Conservation (phyloP, 225 moss, liverwort and hornwort species). For the Marchantia paleacea region DNA sequence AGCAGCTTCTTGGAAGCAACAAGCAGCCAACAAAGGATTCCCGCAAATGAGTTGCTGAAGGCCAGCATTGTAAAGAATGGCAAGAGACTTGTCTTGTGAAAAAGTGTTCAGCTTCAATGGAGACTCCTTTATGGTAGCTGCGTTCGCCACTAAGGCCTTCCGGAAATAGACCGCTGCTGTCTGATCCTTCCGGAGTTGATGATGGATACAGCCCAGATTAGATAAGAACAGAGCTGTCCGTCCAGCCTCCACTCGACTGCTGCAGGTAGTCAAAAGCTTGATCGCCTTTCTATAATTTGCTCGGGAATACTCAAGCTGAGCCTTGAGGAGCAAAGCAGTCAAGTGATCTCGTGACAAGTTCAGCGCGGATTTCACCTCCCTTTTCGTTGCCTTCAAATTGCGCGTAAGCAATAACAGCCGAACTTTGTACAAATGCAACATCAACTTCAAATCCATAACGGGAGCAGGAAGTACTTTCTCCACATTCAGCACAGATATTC, state of each 20-base stretch:
- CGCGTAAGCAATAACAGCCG: conserved; percentile 79
- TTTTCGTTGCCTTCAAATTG: conserved; percentile 79
- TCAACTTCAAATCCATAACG: conserved; percentile 78
- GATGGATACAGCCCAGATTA: conserved; percentile 90
- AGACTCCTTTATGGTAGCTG: conserved; percentile 46
- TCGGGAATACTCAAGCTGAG: conserved; percentile 84
- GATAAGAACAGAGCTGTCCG: conserved; percentile 62
- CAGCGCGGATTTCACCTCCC: conserved; percentile 87
- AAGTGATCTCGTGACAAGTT: conserved; percentile 60
- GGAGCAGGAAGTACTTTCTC: conserved; percentile 69
- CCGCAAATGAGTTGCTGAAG: conserved; percentile 88
- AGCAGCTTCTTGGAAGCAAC: conserved; percentile 85
- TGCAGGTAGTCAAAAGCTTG: conserved; percentile 84
- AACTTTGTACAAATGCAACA: conserved; percentile 86
- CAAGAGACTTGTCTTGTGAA: conserved; percentile 73
- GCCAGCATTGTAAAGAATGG: conserved; percentile 86
- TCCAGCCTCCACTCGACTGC: conserved; percentile 64
- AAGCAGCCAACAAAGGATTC: conserved; percentile 69
- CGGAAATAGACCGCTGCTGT: conserved; percentile 80
- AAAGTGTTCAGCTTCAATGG: conserved; percentile 56
- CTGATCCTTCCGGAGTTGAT: conserved; percentile 81
- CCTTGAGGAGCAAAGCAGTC: conserved; percentile 78
- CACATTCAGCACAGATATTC: conserved; percentile 36
- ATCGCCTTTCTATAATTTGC: conserved; percentile 91
- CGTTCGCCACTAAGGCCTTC: conserved; percentile 65